Evolutionary conservation across 108 stramenopile species (phyloP).

Genomic region (Nitzschia sp.): DNA sequence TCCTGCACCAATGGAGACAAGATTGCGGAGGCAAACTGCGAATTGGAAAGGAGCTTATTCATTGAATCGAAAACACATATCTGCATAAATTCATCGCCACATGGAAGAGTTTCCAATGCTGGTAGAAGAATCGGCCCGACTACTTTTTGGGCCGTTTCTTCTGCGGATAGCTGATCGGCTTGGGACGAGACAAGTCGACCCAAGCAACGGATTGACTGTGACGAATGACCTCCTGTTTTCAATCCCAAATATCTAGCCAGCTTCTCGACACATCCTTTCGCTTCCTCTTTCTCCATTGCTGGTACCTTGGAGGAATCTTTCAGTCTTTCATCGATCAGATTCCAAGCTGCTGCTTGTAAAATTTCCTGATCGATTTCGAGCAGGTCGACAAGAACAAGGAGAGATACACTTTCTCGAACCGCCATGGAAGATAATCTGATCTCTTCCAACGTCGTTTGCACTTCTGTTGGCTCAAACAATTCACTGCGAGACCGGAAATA

Average conservation of each 20-base stretch:
- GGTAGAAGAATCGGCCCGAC: constrained; percentile 18
- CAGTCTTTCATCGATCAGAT: neutral
- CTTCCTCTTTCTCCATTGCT: neutral
- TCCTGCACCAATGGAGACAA: constrained; percentile 66
- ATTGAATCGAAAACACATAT: constrained; percentile 7
- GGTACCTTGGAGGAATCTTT: neutral
- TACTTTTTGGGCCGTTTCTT: constrained; percentile 17
- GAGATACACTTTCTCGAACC: neutral
- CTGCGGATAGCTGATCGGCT: constrained; percentile 18
- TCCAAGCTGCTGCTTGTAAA: neutral
- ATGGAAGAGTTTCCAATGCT: neutral
- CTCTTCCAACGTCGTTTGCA: neutral
- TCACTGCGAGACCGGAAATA: neutral
- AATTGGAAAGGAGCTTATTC: constrained; percentile 1
- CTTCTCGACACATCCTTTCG: neutral
- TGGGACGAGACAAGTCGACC: neutral
- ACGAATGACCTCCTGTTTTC: neutral
- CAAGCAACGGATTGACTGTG: neutral
- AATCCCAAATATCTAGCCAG: neutral
- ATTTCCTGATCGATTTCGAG: neutral
- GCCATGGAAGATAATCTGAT: neutral
- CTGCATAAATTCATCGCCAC: neutral
- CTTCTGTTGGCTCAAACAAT: neutral
- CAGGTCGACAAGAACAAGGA: neutral
- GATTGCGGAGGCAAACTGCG: constrained; percentile 44